Conservation (phyloP, 2,329 filamentous ascomycete species). For the Rhynchosporium agropyri region DNA sequence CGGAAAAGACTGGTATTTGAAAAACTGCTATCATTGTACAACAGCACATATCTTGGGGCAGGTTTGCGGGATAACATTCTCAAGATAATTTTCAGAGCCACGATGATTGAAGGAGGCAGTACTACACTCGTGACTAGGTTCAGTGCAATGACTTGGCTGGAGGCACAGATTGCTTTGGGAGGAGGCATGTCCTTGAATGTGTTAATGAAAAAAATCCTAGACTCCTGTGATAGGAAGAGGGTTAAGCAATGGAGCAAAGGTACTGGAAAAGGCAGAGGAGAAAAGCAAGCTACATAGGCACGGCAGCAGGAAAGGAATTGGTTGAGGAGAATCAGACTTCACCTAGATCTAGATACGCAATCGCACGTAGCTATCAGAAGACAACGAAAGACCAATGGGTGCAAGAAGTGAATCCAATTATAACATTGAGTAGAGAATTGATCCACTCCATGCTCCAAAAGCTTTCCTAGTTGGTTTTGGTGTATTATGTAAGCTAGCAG, state of each 20-base stretch:
- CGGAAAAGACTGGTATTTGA: conserved; percentile 71
- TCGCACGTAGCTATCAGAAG: conserved; percentile 14
- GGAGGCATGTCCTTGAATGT: conserved; percentile 53
- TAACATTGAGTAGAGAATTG: background rate
- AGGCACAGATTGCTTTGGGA: conserved; percentile 57
- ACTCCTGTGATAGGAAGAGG: conserved; percentile 68
- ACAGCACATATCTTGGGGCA: conserved; percentile 63
- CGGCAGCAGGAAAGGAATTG: conserved; percentile 18
- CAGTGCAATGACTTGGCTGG: conserved; percentile 75
- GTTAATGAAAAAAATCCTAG: conserved; percentile 61
- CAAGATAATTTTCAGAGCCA: conserved; percentile 67
- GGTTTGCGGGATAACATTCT: conserved; percentile 58
- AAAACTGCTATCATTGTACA: conserved; percentile 69
- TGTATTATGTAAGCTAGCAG: background rate
- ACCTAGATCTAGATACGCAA: conserved; percentile 29
- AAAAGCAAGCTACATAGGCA: background rate
- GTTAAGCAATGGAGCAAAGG: conserved; percentile 65
- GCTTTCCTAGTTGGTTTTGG: too few relatives aligned
- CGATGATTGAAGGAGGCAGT: conserved; percentile 69
- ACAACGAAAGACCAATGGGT: background rate
- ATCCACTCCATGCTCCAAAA: too few relatives aligned
- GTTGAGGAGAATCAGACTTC: background rate
- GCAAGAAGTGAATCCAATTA: background rate
- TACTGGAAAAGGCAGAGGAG: conserved; percentile 27
- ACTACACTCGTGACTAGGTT: conserved; percentile 80